Percentiles rank a stretch among this genome's conserved stretches.
Evolutionary conservation across 257 asterid genomes (phyloP).

Genomic region (Paraleonurus japonicus): DNA sequence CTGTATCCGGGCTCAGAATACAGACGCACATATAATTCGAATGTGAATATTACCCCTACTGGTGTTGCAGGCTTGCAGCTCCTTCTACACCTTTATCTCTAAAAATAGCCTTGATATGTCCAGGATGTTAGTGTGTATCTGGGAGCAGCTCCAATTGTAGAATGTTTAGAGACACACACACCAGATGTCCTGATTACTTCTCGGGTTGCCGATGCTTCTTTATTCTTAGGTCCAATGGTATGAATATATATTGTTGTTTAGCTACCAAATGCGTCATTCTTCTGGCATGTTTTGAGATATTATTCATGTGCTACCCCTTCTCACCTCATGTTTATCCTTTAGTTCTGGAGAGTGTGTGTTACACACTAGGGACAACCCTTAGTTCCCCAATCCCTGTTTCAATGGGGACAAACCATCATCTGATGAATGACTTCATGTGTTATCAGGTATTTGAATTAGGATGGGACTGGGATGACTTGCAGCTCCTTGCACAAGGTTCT

Average conservation of each 20-base stretch:
- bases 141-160: slow-evolving; percentile 96
- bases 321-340: slow-evolving; percentile 1
- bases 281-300: slow-evolving; percentile 16
- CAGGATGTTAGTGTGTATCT: slow-evolving; percentile 90
- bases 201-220: slow-evolving; percentile 96
- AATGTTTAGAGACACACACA: slow-evolving; percentile 70
- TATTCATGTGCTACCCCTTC: slow-evolving; percentile 3
- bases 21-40: slow-evolving; percentile 2
- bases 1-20: slow-evolving; percentile 1
- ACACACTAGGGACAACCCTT: slow-evolving; percentile 1
- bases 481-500: slow-evolving; percentile 89
- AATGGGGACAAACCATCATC: slow-evolving; percentile 5
- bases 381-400: not conserved
- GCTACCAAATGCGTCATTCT: not conserved
- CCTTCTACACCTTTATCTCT: slow-evolving; percentile 3
- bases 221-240: slow-evolving; percentile 96
- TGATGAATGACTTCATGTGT: slow-evolving; percentile 29
- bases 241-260: slow-evolving; percentile 17
- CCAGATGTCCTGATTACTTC: slow-evolving; percentile 90
- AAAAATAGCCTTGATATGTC: slow-evolving; percentile 15
- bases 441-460: slow-evolving; percentile 89
- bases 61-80: slow-evolving; percentile 11
- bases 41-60: slow-evolving; percentile 1
- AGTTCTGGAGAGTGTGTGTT: slow-evolving; percentile 13
- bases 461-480: slow-evolving; percentile 91